A percentile compares a stretch with the other conserved stretches of the same genome.
Evolutionary conservation across 805 yeast genomes (phyloP).

Genomic region (Hanseniaspora mollemarum): DNA sequence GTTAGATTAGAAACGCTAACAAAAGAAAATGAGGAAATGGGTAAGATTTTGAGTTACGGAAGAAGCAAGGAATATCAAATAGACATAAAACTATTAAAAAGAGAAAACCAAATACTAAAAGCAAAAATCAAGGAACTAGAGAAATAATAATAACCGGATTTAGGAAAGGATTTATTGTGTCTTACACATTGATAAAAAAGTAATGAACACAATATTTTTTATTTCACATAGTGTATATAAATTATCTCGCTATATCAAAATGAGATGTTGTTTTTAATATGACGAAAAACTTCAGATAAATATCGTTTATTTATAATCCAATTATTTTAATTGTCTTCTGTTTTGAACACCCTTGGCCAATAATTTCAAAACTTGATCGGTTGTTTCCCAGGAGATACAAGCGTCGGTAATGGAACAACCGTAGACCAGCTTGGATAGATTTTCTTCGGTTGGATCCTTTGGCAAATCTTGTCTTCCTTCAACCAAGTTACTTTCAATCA

Average conservation of each 20-base stretch:
- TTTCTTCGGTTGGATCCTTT: conserved; percentile 35
- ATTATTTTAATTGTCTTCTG: conserved; percentile 64
- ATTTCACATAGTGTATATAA: no score
- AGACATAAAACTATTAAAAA: conserved; percentile 50
- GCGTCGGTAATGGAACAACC: conserved; percentile 97
- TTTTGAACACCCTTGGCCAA: conserved; percentile 73
- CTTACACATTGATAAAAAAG: no score
- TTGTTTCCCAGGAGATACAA: conserved; percentile 85
- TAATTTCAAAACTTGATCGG: conserved; percentile 65
- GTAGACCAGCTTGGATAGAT: conserved; percentile 53
- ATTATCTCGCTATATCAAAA: no score
- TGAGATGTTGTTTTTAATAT: no score
- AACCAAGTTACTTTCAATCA: conserved; percentile 87
- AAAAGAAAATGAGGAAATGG: conserved; percentile 58
- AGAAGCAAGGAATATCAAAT: conserved; percentile 59
- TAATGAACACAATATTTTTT: no score
- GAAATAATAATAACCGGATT: no score
- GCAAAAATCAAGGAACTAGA: conserved; percentile 15
- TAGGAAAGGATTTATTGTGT: no score
- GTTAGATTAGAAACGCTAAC: conserved; percentile 48
- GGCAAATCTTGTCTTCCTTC: conserved; percentile 93
- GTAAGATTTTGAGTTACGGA: conserved; percentile 64
- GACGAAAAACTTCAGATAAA: no score
- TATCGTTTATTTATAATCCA: no score
- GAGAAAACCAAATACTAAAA: conserved; percentile 40